Conservation (phyloP, 345 rosid genomes). For the Mercurialis annua region DNA sequence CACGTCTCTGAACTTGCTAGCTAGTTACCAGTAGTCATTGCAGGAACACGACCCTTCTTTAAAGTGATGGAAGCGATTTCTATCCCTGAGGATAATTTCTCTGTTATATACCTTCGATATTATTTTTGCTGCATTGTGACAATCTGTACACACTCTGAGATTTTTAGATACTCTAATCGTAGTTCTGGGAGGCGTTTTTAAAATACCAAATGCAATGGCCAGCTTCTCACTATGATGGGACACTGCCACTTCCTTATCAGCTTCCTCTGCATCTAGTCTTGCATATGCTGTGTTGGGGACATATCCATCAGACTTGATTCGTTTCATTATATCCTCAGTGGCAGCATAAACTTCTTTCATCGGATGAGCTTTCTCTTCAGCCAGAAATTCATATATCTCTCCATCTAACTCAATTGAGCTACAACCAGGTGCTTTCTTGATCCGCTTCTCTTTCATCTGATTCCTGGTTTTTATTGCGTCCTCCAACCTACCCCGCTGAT, state of each 20-base stretch:
- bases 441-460: slow-evolving; percentile 35
- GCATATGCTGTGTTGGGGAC: slow-evolving; percentile 28
- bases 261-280: slow-evolving; percentile 40
- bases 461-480: slow-evolving; percentile 36
- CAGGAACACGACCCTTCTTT: slow-evolving; percentile 42
- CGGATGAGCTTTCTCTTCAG: slow-evolving; percentile 9
- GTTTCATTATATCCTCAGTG: slow-evolving; percentile 25
- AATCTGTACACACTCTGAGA: slow-evolving; percentile 38
- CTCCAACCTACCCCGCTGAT: slow-evolving; percentile 32
- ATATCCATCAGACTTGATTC: slow-evolving; percentile 36
- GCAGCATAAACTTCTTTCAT: slow-evolving; percentile 21
- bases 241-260: slow-evolving; percentile 36
- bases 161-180: slow-evolving; percentile 40
- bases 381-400: slow-evolving; percentile 11
- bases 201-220: slow-evolving; percentile 40
- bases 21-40: slow-evolving; percentile 37
- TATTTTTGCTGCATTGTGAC: slow-evolving; percentile 41
- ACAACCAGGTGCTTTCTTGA: slow-evolving; percentile 38
- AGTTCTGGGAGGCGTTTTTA: slow-evolving; percentile 35
- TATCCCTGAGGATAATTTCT: slow-evolving; percentile 37
- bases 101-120: slow-evolving; percentile 30
- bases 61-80: slow-evolving; percentile 42
- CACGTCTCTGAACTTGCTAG: background rate
- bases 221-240: slow-evolving; percentile 49
- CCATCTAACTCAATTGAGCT: slow-evolving; percentile 15